These are phyloP conservation scores for Eremochloa ophiuroides DNA, from an alignment of 176 grass and related monocot genomes.

Conservation along the genomic window DNA sequence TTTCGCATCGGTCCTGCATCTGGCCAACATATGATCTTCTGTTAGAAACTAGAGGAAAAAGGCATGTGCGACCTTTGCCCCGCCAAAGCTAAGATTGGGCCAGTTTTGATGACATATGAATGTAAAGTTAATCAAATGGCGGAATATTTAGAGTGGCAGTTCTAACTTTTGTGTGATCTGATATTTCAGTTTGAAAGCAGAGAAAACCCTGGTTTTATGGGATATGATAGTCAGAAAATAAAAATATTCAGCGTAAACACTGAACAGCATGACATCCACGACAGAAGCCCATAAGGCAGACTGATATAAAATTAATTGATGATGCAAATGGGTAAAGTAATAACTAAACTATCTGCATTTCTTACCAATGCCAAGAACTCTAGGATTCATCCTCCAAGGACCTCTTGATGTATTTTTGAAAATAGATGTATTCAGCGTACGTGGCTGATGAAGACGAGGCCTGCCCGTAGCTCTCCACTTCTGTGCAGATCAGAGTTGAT, in stretches of 20 bases:
- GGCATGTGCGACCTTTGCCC: no score
- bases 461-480: no score
- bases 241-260: constrained; percentile 44
- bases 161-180: background rate
- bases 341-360: background rate
- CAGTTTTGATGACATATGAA: background rate
- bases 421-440: constrained; percentile 42
- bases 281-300: constrained; percentile 70
- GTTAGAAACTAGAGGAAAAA: no score
- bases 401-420: constrained; percentile 70
- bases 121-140: background rate
- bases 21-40: no score
- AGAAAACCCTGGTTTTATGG: background rate
- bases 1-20: no score
- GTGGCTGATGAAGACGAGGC: no score
- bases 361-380: constrained; percentile 77
- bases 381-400: constrained; percentile 90
- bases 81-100: no score
- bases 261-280: constrained; percentile 59
- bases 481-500: no score
- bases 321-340: constrained; percentile 17
- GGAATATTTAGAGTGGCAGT: background rate
- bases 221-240: constrained; percentile 9
- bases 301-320: constrained; percentile 32
- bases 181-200: background rate